Evolutionary conservation across 208 protist species (phyloP).

Genomic region (Crithidia sp.): DNA sequence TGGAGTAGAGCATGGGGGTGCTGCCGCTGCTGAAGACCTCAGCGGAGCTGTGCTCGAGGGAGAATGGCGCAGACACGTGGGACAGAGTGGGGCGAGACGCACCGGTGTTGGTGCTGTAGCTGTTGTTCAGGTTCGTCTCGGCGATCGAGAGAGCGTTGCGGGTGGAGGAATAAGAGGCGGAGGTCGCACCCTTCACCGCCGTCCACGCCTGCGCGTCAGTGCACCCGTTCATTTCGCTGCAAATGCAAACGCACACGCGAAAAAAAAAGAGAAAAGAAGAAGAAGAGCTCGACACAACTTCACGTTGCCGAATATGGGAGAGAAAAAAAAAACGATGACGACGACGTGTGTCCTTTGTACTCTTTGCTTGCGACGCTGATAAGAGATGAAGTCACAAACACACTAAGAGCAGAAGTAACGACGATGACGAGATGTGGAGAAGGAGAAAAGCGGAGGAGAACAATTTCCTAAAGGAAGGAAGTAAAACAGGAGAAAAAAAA

Average conservation of each 20-base stretch:
- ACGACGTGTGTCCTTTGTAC: neutral
- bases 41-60: neutral
- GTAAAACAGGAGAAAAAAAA: constrained; percentile 1
- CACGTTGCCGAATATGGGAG: neutral
- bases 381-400: no score
- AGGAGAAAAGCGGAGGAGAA: neutral
- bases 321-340: no score
- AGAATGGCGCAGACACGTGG: constrained; percentile 5
- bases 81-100: neutral
- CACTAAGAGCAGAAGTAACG: no score
- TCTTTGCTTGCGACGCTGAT: neutral
- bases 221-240: neutral
- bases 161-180: neutral
- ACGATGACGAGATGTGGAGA: neutral
- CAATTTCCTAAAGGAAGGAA: neutral
- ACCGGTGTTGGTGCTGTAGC: constrained; percentile 14
- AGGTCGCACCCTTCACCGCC: neutral
- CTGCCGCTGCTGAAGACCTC: neutral
- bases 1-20: constrained; percentile 5
- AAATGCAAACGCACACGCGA: neutral
- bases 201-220: constrained; percentile 1
- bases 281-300: neutral
- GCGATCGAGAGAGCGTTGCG: neutral
- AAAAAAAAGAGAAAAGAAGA: constrained; percentile 14
- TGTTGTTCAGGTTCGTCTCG: constrained; percentile 7